phyloP scores from a whole-genome alignment of 768 basidiomycete species.

The Galerina marginata region DNA sequence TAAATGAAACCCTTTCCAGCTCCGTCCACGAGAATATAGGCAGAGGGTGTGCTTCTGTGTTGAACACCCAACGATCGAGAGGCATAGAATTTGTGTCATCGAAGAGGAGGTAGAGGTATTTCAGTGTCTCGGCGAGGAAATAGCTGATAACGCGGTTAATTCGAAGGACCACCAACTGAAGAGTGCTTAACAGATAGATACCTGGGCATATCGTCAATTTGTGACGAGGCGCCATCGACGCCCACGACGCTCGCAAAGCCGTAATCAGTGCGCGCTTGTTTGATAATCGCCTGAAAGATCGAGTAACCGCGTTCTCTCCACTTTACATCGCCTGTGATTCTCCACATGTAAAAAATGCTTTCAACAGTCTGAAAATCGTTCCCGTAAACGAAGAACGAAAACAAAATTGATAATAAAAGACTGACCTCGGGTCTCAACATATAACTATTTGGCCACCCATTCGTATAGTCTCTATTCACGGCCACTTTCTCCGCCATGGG shows the following conservation, averaged over 20 bases:
- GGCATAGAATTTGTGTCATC: constrained; percentile 57
- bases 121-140: constrained; percentile 57
- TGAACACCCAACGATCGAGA: constrained; percentile 63
- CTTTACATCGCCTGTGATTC: constrained; percentile 61
- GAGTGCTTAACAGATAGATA: constrained; percentile 29
- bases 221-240: constrained; percentile 44
- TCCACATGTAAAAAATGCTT: constrained; percentile 72
- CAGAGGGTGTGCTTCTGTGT: constrained; percentile 76
- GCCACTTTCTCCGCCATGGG: constrained; percentile 26
- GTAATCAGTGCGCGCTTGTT: constrained; percentile 53
- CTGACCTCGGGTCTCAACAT: constrained; percentile 72
- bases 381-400: too few relatives aligned
- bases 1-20: constrained; percentile 52
- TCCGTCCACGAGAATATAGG: constrained; percentile 66
- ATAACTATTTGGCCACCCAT: constrained; percentile 41
- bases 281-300: constrained; percentile 69
- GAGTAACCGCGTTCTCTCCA: constrained; percentile 79
- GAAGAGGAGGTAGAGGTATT: constrained; percentile 73
- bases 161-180: neutral
- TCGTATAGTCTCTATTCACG: constrained; percentile 57
- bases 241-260: constrained; percentile 63
- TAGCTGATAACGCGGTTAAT: constrained; percentile 34
- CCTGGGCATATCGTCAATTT: constrained; percentile 77
- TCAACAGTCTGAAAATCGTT: constrained; percentile 61
- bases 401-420: too few relatives aligned